Conservation (phyloP, 2,329 filamentous ascomycete species). For the Thelonectria blattea region DNA sequence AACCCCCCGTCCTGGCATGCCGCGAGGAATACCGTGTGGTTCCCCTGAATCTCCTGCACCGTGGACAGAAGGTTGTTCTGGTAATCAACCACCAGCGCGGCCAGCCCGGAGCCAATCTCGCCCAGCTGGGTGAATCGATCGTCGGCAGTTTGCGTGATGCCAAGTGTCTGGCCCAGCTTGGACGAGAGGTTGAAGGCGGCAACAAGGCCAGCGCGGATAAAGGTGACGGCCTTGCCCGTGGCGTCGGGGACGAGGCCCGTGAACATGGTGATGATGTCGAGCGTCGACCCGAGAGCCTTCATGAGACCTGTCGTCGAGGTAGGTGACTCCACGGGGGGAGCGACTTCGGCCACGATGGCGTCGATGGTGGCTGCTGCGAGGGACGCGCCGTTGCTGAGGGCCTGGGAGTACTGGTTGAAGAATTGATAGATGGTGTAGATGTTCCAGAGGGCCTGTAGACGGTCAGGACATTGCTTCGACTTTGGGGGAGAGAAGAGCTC, state of each 20-base stretch:
- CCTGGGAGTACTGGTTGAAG: constrained; percentile 39
- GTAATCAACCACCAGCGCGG: constrained; percentile 35
- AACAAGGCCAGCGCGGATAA: constrained; percentile 25
- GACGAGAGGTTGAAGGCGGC: constrained; percentile 18
- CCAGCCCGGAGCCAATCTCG: constrained; percentile 32
- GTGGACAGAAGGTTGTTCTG: constrained; percentile 28
- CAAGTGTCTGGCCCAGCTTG: constrained; percentile 23
- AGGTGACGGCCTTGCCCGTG: constrained; percentile 21
- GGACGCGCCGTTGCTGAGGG: constrained; percentile 34
- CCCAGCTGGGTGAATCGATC: constrained; percentile 36
- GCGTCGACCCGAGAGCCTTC: constrained; percentile 24
- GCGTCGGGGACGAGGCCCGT: constrained; percentile 30
- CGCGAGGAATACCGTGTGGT: constrained; percentile 30
- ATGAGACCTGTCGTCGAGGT: constrained; percentile 22
- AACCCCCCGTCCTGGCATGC: constrained; percentile 32
- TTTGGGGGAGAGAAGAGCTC: background rate
- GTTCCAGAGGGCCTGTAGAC: constrained; percentile 34
- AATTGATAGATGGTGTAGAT: constrained; percentile 39
- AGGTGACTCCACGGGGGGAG: constrained; percentile 30
- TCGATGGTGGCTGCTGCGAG: constrained; percentile 34
- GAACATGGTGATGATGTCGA: constrained; percentile 30
- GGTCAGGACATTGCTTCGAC: background rate
- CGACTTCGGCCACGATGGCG: constrained; percentile 35
- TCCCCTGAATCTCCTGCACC: constrained; percentile 28
- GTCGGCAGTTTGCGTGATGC: constrained; percentile 29